Evolutionary conservation across 1,284 basidiomycete species (phyloP).

Genomic region (Apiotrichum sp.): DNA sequence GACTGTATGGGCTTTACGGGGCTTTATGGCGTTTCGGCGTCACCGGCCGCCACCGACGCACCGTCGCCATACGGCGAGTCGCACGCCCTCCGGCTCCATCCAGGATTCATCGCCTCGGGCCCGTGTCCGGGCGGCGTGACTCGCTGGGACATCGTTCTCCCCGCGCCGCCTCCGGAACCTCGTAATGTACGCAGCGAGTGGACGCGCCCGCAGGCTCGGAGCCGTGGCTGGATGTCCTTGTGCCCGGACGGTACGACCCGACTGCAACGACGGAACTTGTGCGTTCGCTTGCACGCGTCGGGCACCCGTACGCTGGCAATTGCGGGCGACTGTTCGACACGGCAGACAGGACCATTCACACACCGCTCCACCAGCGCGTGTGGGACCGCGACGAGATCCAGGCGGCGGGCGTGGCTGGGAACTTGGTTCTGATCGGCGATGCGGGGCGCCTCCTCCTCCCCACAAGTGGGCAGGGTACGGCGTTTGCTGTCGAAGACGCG

Average conservation of each 20-base stretch:
- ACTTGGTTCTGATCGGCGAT: slow-evolving; percentile 34
- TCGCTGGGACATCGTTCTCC: no score
- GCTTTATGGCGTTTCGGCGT: not conserved
- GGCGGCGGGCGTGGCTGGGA: not conserved
- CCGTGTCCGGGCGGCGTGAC: not conserved
- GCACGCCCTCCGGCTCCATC: not conserved
- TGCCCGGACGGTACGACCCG: not conserved
- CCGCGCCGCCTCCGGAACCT: not conserved
- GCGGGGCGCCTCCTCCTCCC: slow-evolving; percentile 36
- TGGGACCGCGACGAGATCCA: not conserved
- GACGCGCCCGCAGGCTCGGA: no score
- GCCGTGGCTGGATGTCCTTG: not conserved
- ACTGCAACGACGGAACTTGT: not conserved
- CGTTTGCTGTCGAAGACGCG: slow-evolving; percentile 27
- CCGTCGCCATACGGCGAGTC: not conserved
- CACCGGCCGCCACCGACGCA: not conserved
- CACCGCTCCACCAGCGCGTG: not conserved
- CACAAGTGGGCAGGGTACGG: slow-evolving; percentile 31
- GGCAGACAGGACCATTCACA: not conserved
- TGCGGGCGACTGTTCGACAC: not conserved
- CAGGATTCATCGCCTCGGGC: slow-evolving; percentile 1
- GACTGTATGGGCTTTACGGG: not conserved
- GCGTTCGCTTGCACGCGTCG: not conserved
- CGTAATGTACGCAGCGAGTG: no score
- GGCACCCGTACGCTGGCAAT: not conserved